Percentiles rank a stretch among this genome's conserved stretches.
phyloP scores from a whole-genome alignment of 192 early-diverging fungal species.

The Coemansia erecta region DNA sequence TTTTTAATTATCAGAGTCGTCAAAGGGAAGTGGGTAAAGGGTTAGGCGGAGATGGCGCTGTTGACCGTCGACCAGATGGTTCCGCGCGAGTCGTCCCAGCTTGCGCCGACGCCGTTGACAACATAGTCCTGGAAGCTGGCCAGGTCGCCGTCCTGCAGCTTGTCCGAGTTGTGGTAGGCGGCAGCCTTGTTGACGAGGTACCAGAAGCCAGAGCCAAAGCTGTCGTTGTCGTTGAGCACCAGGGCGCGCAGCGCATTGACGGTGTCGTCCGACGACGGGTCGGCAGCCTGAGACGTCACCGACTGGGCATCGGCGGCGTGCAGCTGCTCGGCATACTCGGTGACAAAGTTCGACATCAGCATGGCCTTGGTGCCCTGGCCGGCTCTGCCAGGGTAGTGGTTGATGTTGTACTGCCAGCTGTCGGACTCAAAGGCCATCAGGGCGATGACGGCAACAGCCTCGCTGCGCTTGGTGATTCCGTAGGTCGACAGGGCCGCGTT shows the following conservation, averaged over 20 bases:
- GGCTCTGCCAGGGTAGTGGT: constrained; percentile 15
- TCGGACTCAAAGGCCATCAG: constrained; percentile 9
- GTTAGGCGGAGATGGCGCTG: constrained; percentile 13
- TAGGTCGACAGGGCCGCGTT: constrained; percentile 6
- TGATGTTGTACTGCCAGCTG: constrained; percentile 11
- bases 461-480: constrained; percentile 9
- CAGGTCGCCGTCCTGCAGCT: background rate
- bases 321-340: constrained; percentile 8
- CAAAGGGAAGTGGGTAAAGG: background rate
- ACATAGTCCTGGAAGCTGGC: constrained; percentile 7
- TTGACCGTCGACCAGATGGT: constrained; percentile 34
- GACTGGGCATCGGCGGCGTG: background rate
- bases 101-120: constrained; percentile 7
- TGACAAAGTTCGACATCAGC: constrained; percentile 6
- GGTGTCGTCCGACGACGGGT: constrained; percentile 3
- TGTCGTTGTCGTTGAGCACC: constrained; percentile 18
- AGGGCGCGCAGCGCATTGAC: constrained; percentile 8
- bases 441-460: constrained; percentile 5
- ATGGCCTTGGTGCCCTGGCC: constrained; percentile 15
- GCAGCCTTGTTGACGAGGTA: constrained; percentile 5
- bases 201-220: constrained; percentile 17
- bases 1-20: background rate
- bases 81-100: constrained; percentile 19
- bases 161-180: background rate
- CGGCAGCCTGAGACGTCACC: background rate